Percentiles rank a stretch among this genome's conserved stretches.
phyloP scores from a whole-genome alignment of 352 stramenopile species.

The Phytopythium aichiense region DNA sequence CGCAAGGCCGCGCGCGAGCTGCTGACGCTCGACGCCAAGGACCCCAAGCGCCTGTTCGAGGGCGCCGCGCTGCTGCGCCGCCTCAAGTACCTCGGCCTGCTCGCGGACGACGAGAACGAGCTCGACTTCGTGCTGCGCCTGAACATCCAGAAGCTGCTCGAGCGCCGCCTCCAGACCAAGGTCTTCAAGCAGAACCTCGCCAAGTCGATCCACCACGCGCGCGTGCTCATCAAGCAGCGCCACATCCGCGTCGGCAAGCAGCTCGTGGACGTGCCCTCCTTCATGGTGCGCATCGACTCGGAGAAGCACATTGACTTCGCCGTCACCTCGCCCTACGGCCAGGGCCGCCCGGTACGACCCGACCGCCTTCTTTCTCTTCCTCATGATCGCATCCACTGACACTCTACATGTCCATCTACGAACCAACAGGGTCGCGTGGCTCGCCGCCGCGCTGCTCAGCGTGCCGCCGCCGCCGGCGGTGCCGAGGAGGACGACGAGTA shows the following conservation, averaged over 20 bases:
- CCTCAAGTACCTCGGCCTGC: slow-evolving; percentile 96
- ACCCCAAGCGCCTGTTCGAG: slow-evolving; percentile 99
- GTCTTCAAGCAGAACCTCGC: slow-evolving; percentile 99
- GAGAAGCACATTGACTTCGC: slow-evolving; percentile 99
- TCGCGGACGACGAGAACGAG: slow-evolving; percentile 97
- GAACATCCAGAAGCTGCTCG: slow-evolving; percentile 98
- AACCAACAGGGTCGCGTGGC: slow-evolving; percentile 89
- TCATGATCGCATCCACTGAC: neutral
- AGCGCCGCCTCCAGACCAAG: slow-evolving; percentile 98
- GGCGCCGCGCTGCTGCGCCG: slow-evolving; percentile 96
- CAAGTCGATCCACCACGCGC: slow-evolving; percentile 99
- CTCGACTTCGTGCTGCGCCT: slow-evolving; percentile 98
- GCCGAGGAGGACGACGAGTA: slow-evolving; percentile 84
- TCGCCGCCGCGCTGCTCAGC: slow-evolving; percentile 91
- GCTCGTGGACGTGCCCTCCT: slow-evolving; percentile 98
- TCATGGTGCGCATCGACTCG: slow-evolving; percentile 98
- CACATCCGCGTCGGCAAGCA: slow-evolving; percentile 99
- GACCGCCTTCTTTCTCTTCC: slow-evolving; percentile 6
- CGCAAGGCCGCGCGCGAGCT: slow-evolving; percentile 98
- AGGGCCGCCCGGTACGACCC: slow-evolving; percentile 89
- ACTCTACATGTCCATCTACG: neutral
- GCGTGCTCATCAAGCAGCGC: slow-evolving; percentile 98
- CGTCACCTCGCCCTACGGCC: slow-evolving; percentile 96
- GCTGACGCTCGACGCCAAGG: slow-evolving; percentile 97
- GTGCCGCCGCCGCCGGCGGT: slow-evolving; percentile 88